Evolutionary conservation across 352 stramenopile genomes (phyloP).

Genomic region (Pythium phragmitis): DNA sequence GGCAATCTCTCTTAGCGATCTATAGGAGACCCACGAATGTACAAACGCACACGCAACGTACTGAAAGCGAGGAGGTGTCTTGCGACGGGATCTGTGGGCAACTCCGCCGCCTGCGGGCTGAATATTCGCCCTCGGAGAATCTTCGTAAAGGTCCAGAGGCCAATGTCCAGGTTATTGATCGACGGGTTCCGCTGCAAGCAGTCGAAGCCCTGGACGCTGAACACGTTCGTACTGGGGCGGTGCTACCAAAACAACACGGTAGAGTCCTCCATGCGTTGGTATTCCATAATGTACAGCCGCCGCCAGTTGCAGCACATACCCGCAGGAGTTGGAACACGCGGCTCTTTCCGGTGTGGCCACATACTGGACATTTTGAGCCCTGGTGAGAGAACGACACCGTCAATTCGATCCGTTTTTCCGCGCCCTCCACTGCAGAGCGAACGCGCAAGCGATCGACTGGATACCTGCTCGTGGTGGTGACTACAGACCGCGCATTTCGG

Average conservation of each 20-base stretch:
- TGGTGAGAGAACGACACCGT: conserved; percentile 14
- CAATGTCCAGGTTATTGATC: conserved; percentile 33
- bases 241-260: conserved; percentile 24
- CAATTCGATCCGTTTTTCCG: conserved; percentile 5
- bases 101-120: conserved; percentile 24
- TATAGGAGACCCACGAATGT: too few species aligned
- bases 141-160: conserved; percentile 50
- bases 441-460: not conserved
- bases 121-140: conserved; percentile 53
- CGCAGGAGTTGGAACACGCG: conserved; percentile 56
- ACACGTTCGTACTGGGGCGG: conserved; percentile 37
- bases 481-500: conserved; percentile 49
- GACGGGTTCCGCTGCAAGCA: conserved; percentile 36
- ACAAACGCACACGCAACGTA: conserved; percentile 24
- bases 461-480: conserved; percentile 45
- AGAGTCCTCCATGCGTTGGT: not conserved
- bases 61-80: conserved; percentile 66
- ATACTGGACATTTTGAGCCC: conserved; percentile 59
- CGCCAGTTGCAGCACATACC: conserved; percentile 22
- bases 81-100: conserved; percentile 37
- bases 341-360: conserved; percentile 69
- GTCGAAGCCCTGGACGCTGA: conserved; percentile 55
- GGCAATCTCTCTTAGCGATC: not conserved
- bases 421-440: not conserved
- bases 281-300: not conserved